Base-by-base conservation (phyloP, 805 yeast species). In the Suhomyces sp. region DNA sequence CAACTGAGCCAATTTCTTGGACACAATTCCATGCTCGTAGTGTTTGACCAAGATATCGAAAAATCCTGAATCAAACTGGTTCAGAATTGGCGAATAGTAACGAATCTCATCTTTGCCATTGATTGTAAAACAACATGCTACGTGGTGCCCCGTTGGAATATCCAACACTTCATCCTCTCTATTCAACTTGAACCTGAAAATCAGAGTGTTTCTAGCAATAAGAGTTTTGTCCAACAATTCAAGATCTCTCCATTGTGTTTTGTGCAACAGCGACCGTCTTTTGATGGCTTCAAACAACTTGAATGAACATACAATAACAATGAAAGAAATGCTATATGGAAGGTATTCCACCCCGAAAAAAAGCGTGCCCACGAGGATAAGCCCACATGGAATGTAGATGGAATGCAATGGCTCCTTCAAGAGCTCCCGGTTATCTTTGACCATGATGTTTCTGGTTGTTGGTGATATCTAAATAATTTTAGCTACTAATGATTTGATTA, bases 11-110 rank as follows among this genome's bases (percentile, higher is more conserved):
- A 85, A 76, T 43, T 72, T 63, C 48, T 69, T 78, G 5, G 90
- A 81, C 6, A 85, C 86, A 37, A 58, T 70, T 23, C 95, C 95
- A 24, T 78, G 76, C 24, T 76, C 69, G 55, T 85, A 84, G 3
- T 88, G 82, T 60, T 85, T 85, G 25, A 85, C 84, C 54, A 85
- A 63, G 32, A 85, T 70, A 53, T 85, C 95, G 48, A 85, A 81
- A 51, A 79, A 79, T 0, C 95, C 95, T 31, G 73, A 61, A 47
- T 83, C 90, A 44, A 70, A 73, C 48, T 75, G 76, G 42, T 83
- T 78, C 17, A 85, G 78, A 33, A 85, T 83, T 24, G 95, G 95
- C 3, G 88, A 78, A 52, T 85, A 85, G 58, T 79, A 81, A 52
- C 90, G 75, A 32, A 77, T 65, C 42, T 68, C 72, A 39, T 76